phyloP scores from a whole-genome alignment of 1,284 basidiomycete species.

The Irpex sp. region DNA sequence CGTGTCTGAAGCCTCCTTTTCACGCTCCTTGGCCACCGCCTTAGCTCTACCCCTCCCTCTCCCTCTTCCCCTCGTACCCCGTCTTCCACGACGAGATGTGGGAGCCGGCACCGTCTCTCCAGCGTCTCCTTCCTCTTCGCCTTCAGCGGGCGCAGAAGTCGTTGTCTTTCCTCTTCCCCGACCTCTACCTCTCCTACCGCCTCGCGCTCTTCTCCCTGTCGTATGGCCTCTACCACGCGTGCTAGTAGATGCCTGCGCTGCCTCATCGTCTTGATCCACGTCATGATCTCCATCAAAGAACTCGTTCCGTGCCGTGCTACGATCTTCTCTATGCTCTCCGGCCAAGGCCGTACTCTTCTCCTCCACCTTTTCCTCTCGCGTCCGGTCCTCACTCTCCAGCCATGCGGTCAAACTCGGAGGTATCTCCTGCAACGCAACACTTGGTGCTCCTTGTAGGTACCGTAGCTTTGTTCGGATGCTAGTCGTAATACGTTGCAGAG shows the following conservation, averaged over 20 bases:
- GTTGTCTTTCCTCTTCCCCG: conserved; percentile 14
- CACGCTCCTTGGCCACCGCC: conserved; percentile 7
- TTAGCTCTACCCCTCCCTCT: conserved; percentile 19
- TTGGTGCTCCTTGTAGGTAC: conserved; percentile 93
- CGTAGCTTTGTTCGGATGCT: conserved; percentile 88
- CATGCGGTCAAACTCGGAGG: conserved; percentile 88
- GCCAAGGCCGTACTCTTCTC: conserved; percentile 52
- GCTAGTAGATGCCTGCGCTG: conserved; percentile 6
- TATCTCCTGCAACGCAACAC: conserved; percentile 94
- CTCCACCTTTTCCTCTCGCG: conserved; percentile 70
- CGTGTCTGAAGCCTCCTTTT: conserved; percentile 10
- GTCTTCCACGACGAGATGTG: conserved; percentile 13
- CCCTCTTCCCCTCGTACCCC: conserved; percentile 15
- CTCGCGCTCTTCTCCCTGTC: conserved; percentile 14
- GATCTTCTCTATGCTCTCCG: conserved; percentile 55
- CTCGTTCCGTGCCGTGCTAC: conserved; percentile 56
- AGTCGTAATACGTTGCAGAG: conserved; percentile 83
- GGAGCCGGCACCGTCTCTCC: conserved; percentile 13
- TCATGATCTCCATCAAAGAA: conserved; percentile 75
- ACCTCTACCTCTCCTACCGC: conserved; percentile 13
- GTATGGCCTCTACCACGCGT: conserved; percentile 8
- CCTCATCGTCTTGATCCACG: conserved; percentile 39
- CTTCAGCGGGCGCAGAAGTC: conserved; percentile 13
- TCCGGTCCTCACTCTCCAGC: conserved; percentile 74
- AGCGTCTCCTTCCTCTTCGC: conserved; percentile 20